Percentiles rank a stretch among this genome's conserved stretches.
phyloP scores from a whole-genome alignment of 164 flowering plant genomes.

The Protea cynaroides region DNA sequence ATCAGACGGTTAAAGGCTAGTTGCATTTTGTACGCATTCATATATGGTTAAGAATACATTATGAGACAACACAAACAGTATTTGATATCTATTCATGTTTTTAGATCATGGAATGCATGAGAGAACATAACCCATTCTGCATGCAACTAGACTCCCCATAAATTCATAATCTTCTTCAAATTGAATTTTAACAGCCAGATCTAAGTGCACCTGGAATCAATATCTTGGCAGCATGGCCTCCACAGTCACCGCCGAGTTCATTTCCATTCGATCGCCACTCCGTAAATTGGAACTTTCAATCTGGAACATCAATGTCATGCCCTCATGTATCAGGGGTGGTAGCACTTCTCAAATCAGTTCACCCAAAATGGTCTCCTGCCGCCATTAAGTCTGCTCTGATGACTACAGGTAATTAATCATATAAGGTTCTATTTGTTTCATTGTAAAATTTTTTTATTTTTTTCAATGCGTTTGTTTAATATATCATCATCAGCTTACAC shows the following conservation, averaged over 20 bases:
- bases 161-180: too few species aligned
- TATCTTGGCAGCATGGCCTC: constrained; percentile 73
- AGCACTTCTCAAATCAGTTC: constrained; percentile 57
- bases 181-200: constrained; percentile 40
- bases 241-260: constrained; percentile 36
- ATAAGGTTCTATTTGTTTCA: too few species aligned
- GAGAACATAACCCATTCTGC: too few species aligned
- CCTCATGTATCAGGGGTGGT: constrained; percentile 70
- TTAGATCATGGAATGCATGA: too few species aligned
- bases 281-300: constrained; percentile 52
- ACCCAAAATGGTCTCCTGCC: constrained; percentile 70
- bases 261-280: constrained; percentile 25
- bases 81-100: too few species aligned
- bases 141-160: too few species aligned
- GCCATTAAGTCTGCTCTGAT: constrained; percentile 59
- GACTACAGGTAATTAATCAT: constrained; percentile 50
- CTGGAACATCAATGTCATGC: constrained; percentile 79
- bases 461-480: too few species aligned
- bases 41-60: too few species aligned
- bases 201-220: constrained; percentile 60
- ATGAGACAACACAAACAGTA: too few species aligned
- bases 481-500: constrained; percentile 56
- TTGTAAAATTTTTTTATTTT: too few species aligned
- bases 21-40: too few species aligned
- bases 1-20: too few species aligned